Percentiles rank a stretch among this genome's conserved stretches.
These are phyloP conservation scores for Dactylellina leptospora DNA, from an alignment of 2,329 filamentous ascomycete species.

Conservation along the genomic window DNA sequence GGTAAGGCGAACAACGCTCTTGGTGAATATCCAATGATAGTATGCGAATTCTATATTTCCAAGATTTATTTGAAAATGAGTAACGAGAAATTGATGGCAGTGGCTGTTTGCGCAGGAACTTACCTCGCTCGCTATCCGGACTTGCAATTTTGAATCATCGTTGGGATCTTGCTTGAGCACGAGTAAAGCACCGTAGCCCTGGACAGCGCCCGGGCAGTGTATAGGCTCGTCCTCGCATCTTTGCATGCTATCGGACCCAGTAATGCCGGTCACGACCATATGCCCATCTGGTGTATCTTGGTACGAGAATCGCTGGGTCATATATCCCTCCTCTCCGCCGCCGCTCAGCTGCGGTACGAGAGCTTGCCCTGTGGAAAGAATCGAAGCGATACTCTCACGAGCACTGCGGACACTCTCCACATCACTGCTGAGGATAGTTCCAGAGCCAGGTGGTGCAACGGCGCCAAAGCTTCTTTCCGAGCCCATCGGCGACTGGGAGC, in stretches of 20 bases:
- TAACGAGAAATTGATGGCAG: constrained; percentile 63
- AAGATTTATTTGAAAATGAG: background rate
- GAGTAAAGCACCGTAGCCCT: constrained; percentile 80
- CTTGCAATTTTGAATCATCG: constrained; percentile 61
- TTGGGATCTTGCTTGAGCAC: constrained; percentile 71
- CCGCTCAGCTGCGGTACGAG: background rate
- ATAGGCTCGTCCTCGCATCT: constrained; percentile 92
- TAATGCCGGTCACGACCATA: constrained; percentile 80
- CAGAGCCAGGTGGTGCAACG: constrained; percentile 6
- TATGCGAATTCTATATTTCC: constrained; percentile 71
- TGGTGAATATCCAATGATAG: constrained; percentile 79
- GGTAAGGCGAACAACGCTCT: constrained; percentile 76
- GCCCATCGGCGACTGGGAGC: constrained; percentile 30
- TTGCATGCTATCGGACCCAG: constrained; percentile 72
- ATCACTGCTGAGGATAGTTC: constrained; percentile 30
- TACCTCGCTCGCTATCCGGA: constrained; percentile 57
- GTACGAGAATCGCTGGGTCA: constrained; percentile 81
- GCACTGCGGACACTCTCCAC: constrained; percentile 44
- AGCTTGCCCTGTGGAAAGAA: constrained; percentile 41
- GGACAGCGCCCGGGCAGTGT: constrained; percentile 81
- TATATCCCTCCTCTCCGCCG: constrained; percentile 62
- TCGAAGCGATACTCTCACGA: constrained; percentile 38
- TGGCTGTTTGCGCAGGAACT: constrained; percentile 59
- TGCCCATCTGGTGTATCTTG: constrained; percentile 79
- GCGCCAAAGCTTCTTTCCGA: constrained; percentile 38